Evolutionary conservation across 1,139 yeast genomes (phyloP), one percentile per base, ranked within the genome.

Genomic region (Tardiomyces depauwii): DNA sequence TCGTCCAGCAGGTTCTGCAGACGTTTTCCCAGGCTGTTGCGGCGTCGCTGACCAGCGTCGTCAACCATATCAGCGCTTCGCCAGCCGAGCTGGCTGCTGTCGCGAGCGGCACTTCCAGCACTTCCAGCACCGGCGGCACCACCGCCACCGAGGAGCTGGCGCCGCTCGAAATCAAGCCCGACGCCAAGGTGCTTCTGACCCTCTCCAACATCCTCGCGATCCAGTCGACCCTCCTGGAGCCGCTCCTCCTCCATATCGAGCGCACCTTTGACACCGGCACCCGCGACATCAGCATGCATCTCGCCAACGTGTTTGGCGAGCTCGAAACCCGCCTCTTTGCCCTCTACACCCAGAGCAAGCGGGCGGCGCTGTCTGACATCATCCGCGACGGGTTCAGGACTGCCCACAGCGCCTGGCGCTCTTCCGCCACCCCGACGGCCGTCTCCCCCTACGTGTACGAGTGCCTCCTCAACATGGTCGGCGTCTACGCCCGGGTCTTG

Each of bases 271-370:
- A 69, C 39, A 63, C 72, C 27, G 65, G 65, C 13, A 52, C 74
- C 18, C 62, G 65, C 11, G 62, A 64, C 2, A 66, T 69, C 36
- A 66, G 69, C 14, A 54, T 70, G 32, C 70, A 72, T 28, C 58
- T 78, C 7, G 71, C 68, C 49, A 57, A 65, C 16, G 62, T 71
- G 7, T 55, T 79, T 44, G 73, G 72, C 21, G 70, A 71, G 45
- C 67, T 77, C 61, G 80, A 78, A 48, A 60, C 64, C 13, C 73
- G 74, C 2, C 65, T 82, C 40, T 74, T 77, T 61, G 76, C 73
- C 39, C 62, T 72, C 41, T 74, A 72, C 53, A 66, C 74, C 39
- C 68, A 73, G 18, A 74, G 73, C 49, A 74, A 78, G 56, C 73
- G 76, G 49, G 61, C 71, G 10, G 58, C 65, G 10, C 57, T 82